Base-by-base conservation (phyloP, 1,139 yeast species). In the Petasospora rhodanensis region DNA sequence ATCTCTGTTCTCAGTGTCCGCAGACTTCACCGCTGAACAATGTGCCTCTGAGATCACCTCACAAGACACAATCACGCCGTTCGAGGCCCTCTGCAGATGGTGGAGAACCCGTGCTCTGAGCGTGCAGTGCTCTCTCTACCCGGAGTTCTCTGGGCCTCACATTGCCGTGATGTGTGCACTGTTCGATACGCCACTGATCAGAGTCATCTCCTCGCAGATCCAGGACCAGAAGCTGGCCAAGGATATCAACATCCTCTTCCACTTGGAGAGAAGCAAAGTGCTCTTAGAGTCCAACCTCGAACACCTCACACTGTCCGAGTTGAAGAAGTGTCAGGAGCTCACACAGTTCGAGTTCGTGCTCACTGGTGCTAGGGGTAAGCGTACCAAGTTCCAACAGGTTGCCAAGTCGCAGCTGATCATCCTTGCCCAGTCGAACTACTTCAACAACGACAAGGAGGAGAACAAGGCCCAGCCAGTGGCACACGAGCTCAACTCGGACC, bases 341-440 rank as follows among this genome's bases (percentile, higher is more conserved):
- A 76, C 94, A 0, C 73, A 76, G 2, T 66, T 93, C 30, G 63
- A 70, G 26, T 71, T 81, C 42, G 71, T 80, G 1, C 61, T 89
- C 30, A 81, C 96, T 2, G 98, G 98, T 44, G 85, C 91, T 31
- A 76, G 79, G 47, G 96, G 95, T 6, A 83, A 80, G 53, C 70
- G 93, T 54, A 89, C 98, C 4, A 85, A 84, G 55, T 84, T 65
- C 54, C 99, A 91, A 59, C 70, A 69, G 28, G 70, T 67, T 29
- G 76, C 79, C 17, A 73, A 83, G 12, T 73, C 96, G 0, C 76
- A 86, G 29, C 70, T 91, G 44, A 72, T 89, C n/a, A 73, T 87
- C 19, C 61, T 89, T 22, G 97, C 97, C 1, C 73, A 73, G 55
- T 64, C 51, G 12, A 20, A 52, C 62, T 47, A 54, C 18, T 48